phyloP scores from a whole-genome alignment of 345 rosid genomes.

The Syzygium aromaticum region DNA sequence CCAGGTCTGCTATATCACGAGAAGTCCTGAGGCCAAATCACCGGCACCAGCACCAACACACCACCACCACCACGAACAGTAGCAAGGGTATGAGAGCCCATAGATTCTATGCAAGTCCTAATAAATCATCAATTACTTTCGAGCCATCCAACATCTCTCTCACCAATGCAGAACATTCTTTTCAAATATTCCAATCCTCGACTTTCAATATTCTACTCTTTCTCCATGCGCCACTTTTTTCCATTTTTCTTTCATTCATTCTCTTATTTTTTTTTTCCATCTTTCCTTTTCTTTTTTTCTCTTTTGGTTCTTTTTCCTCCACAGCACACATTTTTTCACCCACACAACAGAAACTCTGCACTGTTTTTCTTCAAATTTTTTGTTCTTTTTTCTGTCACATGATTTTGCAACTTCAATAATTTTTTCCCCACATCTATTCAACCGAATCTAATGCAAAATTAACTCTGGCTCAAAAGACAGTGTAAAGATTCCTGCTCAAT shows the following conservation, averaged over 20 bases:
- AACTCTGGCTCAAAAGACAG: constrained; percentile 15
- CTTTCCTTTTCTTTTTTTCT: background rate
- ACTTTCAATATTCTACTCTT: background rate
- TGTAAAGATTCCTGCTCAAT: constrained; percentile 36
- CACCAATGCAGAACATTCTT: background rate
- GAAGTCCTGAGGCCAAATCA: constrained; percentile 6
- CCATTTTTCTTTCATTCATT: constrained; percentile 1
- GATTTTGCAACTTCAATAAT: constrained; percentile 11
- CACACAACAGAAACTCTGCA: constrained; percentile 4
- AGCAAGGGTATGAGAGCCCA: constrained; percentile 17
- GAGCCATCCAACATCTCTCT: background rate
- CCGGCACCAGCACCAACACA: constrained; percentile 23
- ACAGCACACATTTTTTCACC: constrained; percentile 5
- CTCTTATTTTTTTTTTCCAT: background rate
- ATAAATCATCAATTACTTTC: background rate
- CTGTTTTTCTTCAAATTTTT: constrained; percentile 3
- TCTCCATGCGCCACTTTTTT: background rate
- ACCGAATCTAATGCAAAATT: constrained; percentile 20
- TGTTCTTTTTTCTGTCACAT: constrained; percentile 1
- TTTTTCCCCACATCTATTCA: constrained; percentile 11
- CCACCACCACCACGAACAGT: constrained; percentile 21
- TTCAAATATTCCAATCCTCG: background rate
- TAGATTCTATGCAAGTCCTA: background rate
- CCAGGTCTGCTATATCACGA: constrained; percentile 29
- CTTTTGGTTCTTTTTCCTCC: constrained; percentile 4